A percentile compares a stretch with the other conserved stretches of the same genome.
phyloP scores from a whole-genome alignment of 2,329 filamentous ascomycete genomes.

The Phaeoacremonium minimum region DNA sequence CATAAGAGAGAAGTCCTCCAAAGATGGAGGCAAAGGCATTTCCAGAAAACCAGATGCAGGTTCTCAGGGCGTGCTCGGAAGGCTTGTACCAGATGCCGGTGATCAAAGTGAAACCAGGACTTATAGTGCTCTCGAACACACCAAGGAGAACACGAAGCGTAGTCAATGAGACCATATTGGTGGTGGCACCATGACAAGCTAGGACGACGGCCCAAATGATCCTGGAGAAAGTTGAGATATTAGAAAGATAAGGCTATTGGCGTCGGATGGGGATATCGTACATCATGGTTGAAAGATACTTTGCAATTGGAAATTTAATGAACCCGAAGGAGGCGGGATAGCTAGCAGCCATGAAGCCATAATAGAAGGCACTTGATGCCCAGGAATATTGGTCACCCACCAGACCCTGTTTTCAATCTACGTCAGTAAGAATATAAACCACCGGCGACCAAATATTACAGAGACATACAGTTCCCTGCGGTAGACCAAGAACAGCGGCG shows the following conservation, averaged over 20 bases:
- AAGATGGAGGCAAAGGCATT: conserved; percentile 1
- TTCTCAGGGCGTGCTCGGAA: conserved; percentile 14
- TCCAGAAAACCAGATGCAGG: conserved; percentile 2
- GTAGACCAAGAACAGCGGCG: neutral
- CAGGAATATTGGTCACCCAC: neutral
- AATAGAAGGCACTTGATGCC: neutral
- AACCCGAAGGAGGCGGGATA: neutral
- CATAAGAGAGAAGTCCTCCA: conserved; percentile 5
- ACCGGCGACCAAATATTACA: no score
- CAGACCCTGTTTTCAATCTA: neutral
- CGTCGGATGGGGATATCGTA: no score
- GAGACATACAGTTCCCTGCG: neutral
- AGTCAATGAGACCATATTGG: conserved; percentile 30
- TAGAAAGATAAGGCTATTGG: no score
- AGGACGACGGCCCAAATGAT: conserved; percentile 23
- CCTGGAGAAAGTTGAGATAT: no score
- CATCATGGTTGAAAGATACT: neutral
- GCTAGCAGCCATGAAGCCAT: neutral
- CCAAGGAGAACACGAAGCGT: conserved; percentile 35
- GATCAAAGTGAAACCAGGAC: conserved; percentile 23
- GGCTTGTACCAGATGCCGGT: conserved; percentile 26
- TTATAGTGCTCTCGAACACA: conserved; percentile 29
- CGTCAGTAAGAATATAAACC: no score
- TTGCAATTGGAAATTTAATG: neutral
- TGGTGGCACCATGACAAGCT: conserved; percentile 25